Conservation (phyloP, 2,329 filamentous ascomycete genomes). For the Bipolaris bicolor region DNA sequence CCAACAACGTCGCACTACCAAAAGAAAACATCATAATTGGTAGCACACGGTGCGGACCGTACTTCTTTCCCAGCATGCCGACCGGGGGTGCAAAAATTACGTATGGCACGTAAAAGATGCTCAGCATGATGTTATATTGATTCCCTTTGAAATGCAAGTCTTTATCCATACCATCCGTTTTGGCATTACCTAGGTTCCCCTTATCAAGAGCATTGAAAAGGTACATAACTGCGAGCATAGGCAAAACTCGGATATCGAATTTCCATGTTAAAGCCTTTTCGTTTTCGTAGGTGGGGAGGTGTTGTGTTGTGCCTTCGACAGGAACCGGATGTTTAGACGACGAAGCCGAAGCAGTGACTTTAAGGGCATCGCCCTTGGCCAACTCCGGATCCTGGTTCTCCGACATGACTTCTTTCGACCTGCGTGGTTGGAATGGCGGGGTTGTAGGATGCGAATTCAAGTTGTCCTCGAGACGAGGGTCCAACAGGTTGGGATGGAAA, state of each 20-base stretch:
- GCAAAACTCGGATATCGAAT: constrained; percentile 62
- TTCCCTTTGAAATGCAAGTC: constrained; percentile 65
- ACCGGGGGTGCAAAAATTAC: constrained; percentile 72
- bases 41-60: constrained; percentile 67
- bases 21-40: constrained; percentile 73
- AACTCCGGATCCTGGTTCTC: constrained; percentile 35
- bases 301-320: constrained; percentile 39
- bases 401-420: constrained; percentile 21
- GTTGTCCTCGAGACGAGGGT: background rate
- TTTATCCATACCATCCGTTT: constrained; percentile 54
- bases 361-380: constrained; percentile 33
- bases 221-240: constrained; percentile 66
- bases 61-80: constrained; percentile 71
- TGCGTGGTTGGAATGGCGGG: background rate
- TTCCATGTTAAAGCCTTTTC: constrained; percentile 58
- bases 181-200: constrained; percentile 52
- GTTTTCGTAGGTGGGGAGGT: constrained; percentile 45
- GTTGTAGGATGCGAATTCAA: background rate
- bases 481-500: background rate
- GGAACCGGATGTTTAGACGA: constrained; percentile 34
- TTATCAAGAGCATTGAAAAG: constrained; percentile 56
- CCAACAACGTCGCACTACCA: constrained; percentile 68
- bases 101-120: constrained; percentile 77
- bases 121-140: constrained; percentile 71
- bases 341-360: constrained; percentile 35